These are phyloP conservation scores for Globisporangium rhizosaccharum DNA, from an alignment of 352 stramenopile species.

Conservation along the genomic window DNA sequence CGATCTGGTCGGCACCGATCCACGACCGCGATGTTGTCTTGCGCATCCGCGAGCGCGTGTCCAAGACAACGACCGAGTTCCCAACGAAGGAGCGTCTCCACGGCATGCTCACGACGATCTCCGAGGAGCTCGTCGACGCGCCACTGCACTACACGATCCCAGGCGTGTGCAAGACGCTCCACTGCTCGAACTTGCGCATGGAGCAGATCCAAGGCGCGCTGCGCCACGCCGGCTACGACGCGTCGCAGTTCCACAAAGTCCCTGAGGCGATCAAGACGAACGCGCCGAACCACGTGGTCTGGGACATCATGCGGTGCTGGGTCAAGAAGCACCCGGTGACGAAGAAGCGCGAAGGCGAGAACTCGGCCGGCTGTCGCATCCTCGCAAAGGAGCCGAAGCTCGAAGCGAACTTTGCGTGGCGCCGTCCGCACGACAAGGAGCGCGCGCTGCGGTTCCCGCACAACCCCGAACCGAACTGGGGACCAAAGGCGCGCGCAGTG, in stretches of 20 bases:
- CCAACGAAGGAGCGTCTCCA: constrained; percentile 91
- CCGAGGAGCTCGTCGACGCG: constrained; percentile 93
- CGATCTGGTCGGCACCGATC: constrained; percentile 96
- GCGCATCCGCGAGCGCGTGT: constrained; percentile 75
- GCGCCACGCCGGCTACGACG: constrained; percentile 94
- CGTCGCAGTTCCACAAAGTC: constrained; percentile 98
- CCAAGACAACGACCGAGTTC: constrained; percentile 80
- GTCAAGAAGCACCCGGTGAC: constrained; percentile 92
- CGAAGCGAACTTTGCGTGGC: constrained; percentile 80
- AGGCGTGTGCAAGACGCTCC: constrained; percentile 89
- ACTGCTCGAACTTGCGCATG: constrained; percentile 93
- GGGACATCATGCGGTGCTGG: constrained; percentile 97
- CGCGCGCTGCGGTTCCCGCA: constrained; percentile 91
- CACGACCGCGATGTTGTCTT: constrained; percentile 91
- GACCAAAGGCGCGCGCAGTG: constrained; percentile 89
- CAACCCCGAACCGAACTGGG: constrained; percentile 97
- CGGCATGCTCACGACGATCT: constrained; percentile 93
- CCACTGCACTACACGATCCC: constrained; percentile 97
- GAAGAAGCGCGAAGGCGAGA: constrained; percentile 80
- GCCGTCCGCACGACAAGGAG: constrained; percentile 70
- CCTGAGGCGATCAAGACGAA: constrained; percentile 98
- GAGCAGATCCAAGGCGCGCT: constrained; percentile 92
- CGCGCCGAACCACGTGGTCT: constrained; percentile 96
- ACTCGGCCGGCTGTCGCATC: constrained; percentile 81
- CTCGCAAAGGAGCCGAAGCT: constrained; percentile 79